A percentile compares a stretch with the other conserved stretches of the same genome.
Evolutionary conservation across 2,329 filamentous ascomycete species (phyloP).

Genomic region (Microcyclosporella mali): DNA sequence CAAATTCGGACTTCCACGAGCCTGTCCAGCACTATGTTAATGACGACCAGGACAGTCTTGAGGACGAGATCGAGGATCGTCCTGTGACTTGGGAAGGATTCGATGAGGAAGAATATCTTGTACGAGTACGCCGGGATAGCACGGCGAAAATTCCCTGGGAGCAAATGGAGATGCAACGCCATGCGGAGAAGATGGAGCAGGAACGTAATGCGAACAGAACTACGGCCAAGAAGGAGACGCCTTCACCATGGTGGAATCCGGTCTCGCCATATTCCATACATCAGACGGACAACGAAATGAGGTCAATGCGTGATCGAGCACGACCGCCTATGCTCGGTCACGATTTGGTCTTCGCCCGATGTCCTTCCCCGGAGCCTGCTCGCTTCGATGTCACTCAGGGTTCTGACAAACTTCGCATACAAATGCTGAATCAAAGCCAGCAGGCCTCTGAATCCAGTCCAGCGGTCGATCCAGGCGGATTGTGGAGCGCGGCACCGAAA

Average conservation of each 20-base stretch:
- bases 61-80: constrained; percentile 33
- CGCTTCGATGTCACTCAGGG: constrained; percentile 72
- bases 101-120: constrained; percentile 34
- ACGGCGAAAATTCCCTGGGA: constrained; percentile 62
- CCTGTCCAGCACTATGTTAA: constrained; percentile 67
- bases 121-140: constrained; percentile 48
- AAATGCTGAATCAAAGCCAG: constrained; percentile 47
- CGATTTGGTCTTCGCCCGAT: constrained; percentile 74
- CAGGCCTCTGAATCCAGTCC: constrained; percentile 39
- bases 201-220: constrained; percentile 41
- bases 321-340: constrained; percentile 81
- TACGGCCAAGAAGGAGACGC: constrained; percentile 22
- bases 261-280: constrained; percentile 24
- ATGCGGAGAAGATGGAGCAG: constrained; percentile 60
- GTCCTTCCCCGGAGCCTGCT: constrained; percentile 75
- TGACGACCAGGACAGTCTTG: constrained; percentile 38
- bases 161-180: constrained; percentile 71
- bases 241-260: constrained; percentile 37
- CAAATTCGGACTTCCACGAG: constrained; percentile 62
- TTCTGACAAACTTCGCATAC: constrained; percentile 43
- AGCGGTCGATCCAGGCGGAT: constrained; percentile 48
- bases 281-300: constrained; percentile 39
- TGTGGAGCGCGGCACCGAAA: constrained; percentile 44
- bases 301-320: constrained; percentile 53
- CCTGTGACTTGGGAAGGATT: constrained; percentile 33